Percentiles rank a stretch among this genome's conserved stretches.
Conservation (phyloP, 2,329 filamentous ascomycete species). For the Aspergillus arachidicola region DNA sequence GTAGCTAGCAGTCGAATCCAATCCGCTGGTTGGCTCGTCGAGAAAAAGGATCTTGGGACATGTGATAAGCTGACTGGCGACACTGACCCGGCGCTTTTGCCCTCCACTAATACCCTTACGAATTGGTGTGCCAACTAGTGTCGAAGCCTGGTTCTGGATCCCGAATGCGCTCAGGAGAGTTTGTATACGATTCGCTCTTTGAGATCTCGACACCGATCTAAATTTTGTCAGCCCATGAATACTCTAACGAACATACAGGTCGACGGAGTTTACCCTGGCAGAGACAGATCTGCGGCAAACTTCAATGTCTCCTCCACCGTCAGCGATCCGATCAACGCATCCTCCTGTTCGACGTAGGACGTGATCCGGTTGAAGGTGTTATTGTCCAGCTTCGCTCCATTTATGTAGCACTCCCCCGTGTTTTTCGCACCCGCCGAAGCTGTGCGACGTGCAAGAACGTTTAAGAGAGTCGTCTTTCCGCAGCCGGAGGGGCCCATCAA, state of each 20-base stretch:
- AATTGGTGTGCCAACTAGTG: constrained; percentile 78
- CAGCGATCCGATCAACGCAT: constrained; percentile 77
- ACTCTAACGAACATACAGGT: not conserved
- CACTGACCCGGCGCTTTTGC: constrained; percentile 78
- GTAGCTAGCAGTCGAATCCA: constrained; percentile 75
- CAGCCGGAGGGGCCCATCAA: constrained; percentile 76
- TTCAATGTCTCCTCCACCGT: constrained; percentile 78
- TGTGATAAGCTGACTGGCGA: constrained; percentile 80
- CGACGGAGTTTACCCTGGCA: constrained; percentile 50
- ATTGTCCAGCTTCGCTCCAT: constrained; percentile 59
- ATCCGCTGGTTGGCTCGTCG: constrained; percentile 80
- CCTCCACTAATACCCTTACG: constrained; percentile 82
- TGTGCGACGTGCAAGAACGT: constrained; percentile 70
- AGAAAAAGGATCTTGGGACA: constrained; percentile 79
- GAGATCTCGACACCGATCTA: constrained; percentile 55
- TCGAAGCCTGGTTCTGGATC: constrained; percentile 67
- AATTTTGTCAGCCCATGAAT: not conserved
- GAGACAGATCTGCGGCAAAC: constrained; percentile 72
- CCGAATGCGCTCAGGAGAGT: constrained; percentile 73
- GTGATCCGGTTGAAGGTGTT: constrained; percentile 65
- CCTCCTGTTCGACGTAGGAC: constrained; percentile 85
- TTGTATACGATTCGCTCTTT: constrained; percentile 65
- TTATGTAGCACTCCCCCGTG: constrained; percentile 61
- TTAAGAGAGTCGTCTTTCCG: constrained; percentile 83
- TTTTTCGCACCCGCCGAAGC: constrained; percentile 57